Conservation (phyloP, 768 basidiomycete species). For the Crassisporium funariophilum region DNA sequence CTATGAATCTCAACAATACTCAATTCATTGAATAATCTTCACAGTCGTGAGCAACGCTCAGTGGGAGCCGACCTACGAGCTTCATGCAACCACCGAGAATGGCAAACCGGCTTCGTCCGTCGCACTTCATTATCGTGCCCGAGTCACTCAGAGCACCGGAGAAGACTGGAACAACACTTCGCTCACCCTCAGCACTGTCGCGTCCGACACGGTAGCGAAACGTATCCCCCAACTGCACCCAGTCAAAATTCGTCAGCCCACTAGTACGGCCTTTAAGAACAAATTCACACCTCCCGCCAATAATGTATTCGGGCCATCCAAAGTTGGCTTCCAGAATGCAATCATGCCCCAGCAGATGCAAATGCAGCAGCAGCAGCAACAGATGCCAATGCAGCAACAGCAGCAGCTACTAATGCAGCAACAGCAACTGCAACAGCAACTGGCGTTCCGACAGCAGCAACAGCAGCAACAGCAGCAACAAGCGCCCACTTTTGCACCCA, state of each 20-base stretch:
- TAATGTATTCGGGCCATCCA: too few relatives aligned
- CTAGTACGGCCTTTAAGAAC: not conserved
- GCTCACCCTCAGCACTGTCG: conserved; percentile 55
- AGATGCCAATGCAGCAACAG: conserved; percentile 2
- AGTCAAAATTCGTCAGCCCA: conserved; percentile 30
- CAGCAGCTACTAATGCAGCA: too few relatives aligned
- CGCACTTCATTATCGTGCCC: conserved; percentile 56
- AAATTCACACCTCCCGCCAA: not conserved
- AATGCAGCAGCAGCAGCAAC: conserved; percentile 12
- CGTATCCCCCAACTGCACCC: conserved; percentile 36
- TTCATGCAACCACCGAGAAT: conserved; percentile 51
- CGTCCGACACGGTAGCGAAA: conserved; percentile 34
- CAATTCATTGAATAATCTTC: not conserved
- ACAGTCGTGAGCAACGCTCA: conserved; percentile 52
- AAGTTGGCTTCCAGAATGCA: too few relatives aligned
- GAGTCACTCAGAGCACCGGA: conserved; percentile 55
- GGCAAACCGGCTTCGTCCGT: conserved; percentile 47
- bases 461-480: conserved; percentile 21
- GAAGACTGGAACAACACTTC: conserved; percentile 59
- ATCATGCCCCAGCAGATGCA: too few relatives aligned
- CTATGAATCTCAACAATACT: not conserved
- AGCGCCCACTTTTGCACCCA: not conserved
- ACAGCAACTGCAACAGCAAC: conserved; percentile 8
- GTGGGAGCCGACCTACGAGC: conserved; percentile 61
- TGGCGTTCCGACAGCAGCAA: conserved; percentile 8